Evolutionary conservation across 768 basidiomycete genomes (phyloP).

Genomic region (Baorangia bicolor): DNA sequence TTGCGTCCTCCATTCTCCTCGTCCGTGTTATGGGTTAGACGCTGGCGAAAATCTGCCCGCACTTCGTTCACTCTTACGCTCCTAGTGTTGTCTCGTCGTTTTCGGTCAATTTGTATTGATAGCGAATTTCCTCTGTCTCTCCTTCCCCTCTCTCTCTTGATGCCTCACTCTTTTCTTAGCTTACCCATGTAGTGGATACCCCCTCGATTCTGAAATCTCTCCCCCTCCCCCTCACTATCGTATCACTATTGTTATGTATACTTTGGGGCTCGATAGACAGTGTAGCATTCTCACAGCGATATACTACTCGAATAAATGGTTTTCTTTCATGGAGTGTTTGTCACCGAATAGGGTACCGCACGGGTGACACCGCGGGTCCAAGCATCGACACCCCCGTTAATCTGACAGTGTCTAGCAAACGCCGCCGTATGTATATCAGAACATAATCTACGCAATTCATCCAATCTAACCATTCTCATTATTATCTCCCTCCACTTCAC

Average conservation of each 20-base stretch:
- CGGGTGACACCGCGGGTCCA: too few relatives aligned
- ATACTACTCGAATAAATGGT: neutral
- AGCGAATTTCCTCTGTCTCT: constrained; percentile 10
- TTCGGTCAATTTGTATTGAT: constrained; percentile 28
- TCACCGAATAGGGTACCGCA: too few relatives aligned
- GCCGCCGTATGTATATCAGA: too few relatives aligned
- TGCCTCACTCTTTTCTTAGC: neutral
- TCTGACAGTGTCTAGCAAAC: too few relatives aligned
- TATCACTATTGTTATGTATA: constrained; percentile 26
- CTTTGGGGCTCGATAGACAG: constrained; percentile 25
- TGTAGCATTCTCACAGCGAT: constrained; percentile 18
- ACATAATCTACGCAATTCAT: too few relatives aligned
- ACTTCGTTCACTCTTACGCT: neutral
- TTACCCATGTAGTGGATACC: constrained; percentile 22
- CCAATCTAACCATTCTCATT: too few relatives aligned
- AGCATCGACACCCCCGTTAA: too few relatives aligned
- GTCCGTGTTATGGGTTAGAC: too few relatives aligned
- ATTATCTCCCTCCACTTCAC: too few relatives aligned
- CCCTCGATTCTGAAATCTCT: neutral
- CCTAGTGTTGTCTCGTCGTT: neutral
- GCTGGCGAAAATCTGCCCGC: too few relatives aligned
- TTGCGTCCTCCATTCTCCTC: neutral
- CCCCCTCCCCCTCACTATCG: constrained; percentile 2
- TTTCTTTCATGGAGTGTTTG: too few relatives aligned
- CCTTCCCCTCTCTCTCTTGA: neutral